Evolutionary conservation across 108 stramenopile genomes (phyloP).

Genomic region (Nitzschia putrida): DNA sequence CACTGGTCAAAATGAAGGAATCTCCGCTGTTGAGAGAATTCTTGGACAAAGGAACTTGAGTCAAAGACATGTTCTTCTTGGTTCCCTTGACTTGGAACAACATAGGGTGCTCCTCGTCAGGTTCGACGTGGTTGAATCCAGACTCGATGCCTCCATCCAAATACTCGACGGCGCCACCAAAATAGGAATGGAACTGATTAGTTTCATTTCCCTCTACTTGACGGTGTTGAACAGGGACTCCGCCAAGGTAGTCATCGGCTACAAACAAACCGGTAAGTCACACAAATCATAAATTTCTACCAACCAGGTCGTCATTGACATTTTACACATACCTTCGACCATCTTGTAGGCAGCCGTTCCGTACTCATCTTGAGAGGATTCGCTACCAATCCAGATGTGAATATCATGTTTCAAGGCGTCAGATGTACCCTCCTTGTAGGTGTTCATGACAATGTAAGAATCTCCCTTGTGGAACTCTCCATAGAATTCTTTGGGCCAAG

Average conservation of each 20-base stretch:
- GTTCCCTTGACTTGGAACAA: slow-evolving; percentile 60
- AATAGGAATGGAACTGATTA: slow-evolving; percentile 55
- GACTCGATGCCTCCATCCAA: slow-evolving; percentile 83
- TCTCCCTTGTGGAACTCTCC: slow-evolving; percentile 89
- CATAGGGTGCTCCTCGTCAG: slow-evolving; percentile 56
- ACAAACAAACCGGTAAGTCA: background rate
- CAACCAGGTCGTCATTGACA: background rate
- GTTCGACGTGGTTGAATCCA: slow-evolving; percentile 84
- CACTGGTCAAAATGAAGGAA: slow-evolving; percentile 84
- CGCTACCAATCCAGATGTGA: slow-evolving; percentile 84
- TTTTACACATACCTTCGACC: slow-evolving; percentile 54
- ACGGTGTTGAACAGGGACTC: slow-evolving; percentile 86
- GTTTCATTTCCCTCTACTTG: slow-evolving; percentile 86
- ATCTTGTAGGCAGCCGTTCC: slow-evolving; percentile 90
- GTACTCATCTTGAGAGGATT: slow-evolving; percentile 87
- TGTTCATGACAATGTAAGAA: slow-evolving; percentile 83
- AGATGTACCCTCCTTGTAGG: slow-evolving; percentile 38
- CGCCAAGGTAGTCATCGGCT: slow-evolving; percentile 84
- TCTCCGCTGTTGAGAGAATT: slow-evolving; percentile 80
- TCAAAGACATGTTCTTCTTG: slow-evolving; percentile 28
- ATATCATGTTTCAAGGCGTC: slow-evolving; percentile 60
- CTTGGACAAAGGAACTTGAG: slow-evolving; percentile 61
- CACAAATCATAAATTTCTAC: no score
- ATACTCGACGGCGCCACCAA: slow-evolving; percentile 64
- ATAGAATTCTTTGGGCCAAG: slow-evolving; percentile 57